A percentile compares a stretch with the other conserved stretches of the same genome.
These are phyloP conservation scores for Aspergillus ustus DNA, from an alignment of 2,329 filamentous ascomycete species.

Conservation along the genomic window DNA sequence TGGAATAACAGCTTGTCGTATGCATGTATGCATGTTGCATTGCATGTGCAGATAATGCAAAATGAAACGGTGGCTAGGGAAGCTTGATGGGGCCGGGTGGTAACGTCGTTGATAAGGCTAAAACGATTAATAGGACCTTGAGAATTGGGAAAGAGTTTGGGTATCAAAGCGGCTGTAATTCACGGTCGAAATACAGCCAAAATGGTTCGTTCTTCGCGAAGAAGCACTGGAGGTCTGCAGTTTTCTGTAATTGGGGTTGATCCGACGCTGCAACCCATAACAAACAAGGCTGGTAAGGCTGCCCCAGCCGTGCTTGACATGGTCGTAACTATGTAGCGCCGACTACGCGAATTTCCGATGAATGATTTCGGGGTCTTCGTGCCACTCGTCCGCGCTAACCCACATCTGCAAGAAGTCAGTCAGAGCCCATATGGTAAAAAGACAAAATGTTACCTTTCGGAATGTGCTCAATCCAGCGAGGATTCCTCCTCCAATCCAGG, in stretches of 20 bases:
- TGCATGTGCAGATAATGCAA: neutral
- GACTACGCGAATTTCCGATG: conserved; percentile 91
- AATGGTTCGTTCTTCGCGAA: conserved; percentile 7
- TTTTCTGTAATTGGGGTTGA: neutral
- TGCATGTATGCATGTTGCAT: neutral
- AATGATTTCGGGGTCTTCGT: conserved; percentile 98
- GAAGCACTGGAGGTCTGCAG: neutral
- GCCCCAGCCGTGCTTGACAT: conserved; percentile 1
- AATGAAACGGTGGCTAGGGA: neutral
- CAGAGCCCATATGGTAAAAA: neutral
- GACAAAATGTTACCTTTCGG: conserved; percentile 73
- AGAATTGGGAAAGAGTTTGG: conserved; percentile 5
- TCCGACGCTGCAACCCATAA: neutral
- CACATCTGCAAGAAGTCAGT: conserved; percentile 73
- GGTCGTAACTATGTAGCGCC: neutral
- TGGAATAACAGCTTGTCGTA: neutral
- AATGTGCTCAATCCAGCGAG: conserved; percentile 96
- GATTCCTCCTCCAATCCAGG: conserved; percentile 98
- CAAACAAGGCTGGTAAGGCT: neutral
- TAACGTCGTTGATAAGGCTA: neutral
- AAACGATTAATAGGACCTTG: conserved; percentile 11
- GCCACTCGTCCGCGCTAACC: conserved; percentile 99
- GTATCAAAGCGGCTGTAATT: conserved; percentile 19
- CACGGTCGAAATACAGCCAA: conserved; percentile 7
- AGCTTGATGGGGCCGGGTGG: neutral